phyloP scores from a whole-genome alignment of 768 basidiomycete species.

The Tricholoma bakamatsutake region DNA sequence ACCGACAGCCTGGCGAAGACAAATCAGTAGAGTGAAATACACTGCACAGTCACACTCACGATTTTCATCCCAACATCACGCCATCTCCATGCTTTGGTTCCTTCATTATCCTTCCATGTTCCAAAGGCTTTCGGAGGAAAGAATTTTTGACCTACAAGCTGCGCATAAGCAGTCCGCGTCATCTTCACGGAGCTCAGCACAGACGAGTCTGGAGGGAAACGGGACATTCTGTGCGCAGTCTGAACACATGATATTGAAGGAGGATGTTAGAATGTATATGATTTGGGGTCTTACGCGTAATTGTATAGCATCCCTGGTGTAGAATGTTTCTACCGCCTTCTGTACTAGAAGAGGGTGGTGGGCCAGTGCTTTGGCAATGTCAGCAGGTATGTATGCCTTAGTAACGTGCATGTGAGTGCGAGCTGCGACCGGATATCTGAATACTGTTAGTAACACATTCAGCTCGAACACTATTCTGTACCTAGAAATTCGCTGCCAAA shows the following conservation, averaged over 20 bases:
- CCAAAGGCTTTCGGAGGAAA: constrained; percentile 89
- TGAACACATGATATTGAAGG: constrained; percentile 21
- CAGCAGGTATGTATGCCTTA: constrained; percentile 72
- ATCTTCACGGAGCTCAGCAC: constrained; percentile 61
- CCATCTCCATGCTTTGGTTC: constrained; percentile 67
- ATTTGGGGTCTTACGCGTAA: constrained; percentile 59
- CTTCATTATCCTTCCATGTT: constrained; percentile 57
- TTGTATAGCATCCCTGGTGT: constrained; percentile 89
- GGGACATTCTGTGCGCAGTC: constrained; percentile 85
- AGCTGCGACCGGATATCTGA: constrained; percentile 66
- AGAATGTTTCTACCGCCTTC: constrained; percentile 87
- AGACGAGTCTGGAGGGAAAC: constrained; percentile 73
- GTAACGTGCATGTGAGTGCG: constrained; percentile 69
- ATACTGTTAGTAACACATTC: background rate
- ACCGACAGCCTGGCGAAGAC: constrained; percentile 64
- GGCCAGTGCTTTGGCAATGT: constrained; percentile 70
- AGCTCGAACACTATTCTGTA: constrained; percentile 22
- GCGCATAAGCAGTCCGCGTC: constrained; percentile 93
- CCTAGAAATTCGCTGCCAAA: constrained; percentile 70
- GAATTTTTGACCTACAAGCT: constrained; percentile 87
- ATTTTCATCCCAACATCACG: constrained; percentile 92
- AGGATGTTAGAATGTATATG: background rate
- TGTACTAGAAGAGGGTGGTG: constrained; percentile 68
- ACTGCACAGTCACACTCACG: constrained; percentile 33
- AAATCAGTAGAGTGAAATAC: constrained; percentile 2